Evolutionary conservation across 177 flowering plant species (phyloP).

Genomic region (Vitis hybrid): DNA sequence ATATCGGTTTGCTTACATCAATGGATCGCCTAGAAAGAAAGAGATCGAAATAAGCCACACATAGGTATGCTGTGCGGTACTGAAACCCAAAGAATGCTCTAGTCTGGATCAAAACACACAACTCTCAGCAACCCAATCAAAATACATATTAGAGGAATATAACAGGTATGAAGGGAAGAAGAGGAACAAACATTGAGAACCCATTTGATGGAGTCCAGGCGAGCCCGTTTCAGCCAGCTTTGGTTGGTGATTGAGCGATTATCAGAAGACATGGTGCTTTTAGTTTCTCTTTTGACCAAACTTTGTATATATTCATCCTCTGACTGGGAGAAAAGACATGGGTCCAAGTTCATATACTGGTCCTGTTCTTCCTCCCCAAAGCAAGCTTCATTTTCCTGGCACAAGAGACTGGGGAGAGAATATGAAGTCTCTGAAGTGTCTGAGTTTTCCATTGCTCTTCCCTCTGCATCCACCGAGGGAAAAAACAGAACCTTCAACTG

Average conservation of each 20-base stretch:
- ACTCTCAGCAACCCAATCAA: not conserved
- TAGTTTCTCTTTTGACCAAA: constrained; percentile 44
- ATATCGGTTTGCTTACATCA: constrained; percentile 27
- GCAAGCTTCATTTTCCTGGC: constrained; percentile 44
- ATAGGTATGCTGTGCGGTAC: constrained; percentile 37
- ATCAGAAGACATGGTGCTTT: not conserved
- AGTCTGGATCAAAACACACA: constrained; percentile 24
- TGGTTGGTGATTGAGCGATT: constrained; percentile 4
- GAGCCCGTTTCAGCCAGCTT: constrained; percentile 48
- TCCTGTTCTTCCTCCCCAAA: constrained; percentile 21
- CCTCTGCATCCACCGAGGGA: constrained; percentile 7
- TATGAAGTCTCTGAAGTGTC: constrained; percentile 7
- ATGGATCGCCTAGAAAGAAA: constrained; percentile 35
- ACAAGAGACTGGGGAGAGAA: constrained; percentile 49
- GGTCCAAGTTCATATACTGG: not conserved
- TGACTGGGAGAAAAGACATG: constrained; percentile 13
- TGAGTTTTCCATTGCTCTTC: constrained; percentile 23
- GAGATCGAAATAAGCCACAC: constrained; percentile 40
- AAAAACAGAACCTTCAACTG: constrained; percentile 4
- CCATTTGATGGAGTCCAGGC: constrained; percentile 62
- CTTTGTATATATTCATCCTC: constrained; percentile 55
- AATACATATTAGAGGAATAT: not conserved
- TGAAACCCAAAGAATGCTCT: constrained; percentile 33
- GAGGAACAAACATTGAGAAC: constrained; percentile 51
- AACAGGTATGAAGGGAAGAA: not conserved